Base-by-base conservation (phyloP, 169 alveolate species). In the Cystoisospora suis region DNA sequence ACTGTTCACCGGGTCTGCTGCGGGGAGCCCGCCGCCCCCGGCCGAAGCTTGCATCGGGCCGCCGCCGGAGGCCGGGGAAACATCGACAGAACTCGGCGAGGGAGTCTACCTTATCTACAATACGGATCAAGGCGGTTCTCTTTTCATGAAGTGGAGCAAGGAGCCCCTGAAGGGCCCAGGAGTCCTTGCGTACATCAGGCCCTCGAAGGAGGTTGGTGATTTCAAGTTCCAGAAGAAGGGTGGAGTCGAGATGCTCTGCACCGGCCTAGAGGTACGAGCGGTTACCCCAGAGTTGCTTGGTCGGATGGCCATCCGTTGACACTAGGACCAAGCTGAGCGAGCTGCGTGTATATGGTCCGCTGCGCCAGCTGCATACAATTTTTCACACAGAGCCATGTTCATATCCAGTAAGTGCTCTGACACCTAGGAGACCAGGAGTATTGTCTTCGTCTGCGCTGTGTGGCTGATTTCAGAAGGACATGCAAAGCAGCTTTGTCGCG, bases 21-120 rank as follows among this genome's bases (percentile, higher is more conserved):
- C 91, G 0, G 91, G 91, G 59, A 34, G 49, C 27, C 91, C 91
- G 6, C 91, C 91, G 5, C 91, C 91, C 9, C 87, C 91, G 20
- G 44, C 80, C n/a, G 91, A 87, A 61, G 91, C 91, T 0, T 87
- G 91, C 58, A 61, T 49, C 0, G 91, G 91, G 27, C 86, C 87
- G 1, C 91, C 86, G 34, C 91, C 91, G 0, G 80, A 29, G 36
- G 80, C 80, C 32, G 80, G 32, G 40, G 87, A 75, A 20, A 86
- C 86, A 23, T 1, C 77, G 45, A 38, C 83, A 17, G 65, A 86
- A 3, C 79, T 87, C 42, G 91, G 91, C 6, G 2, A 53, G 65
- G 91, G 91, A 0, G 79, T 81, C 65, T 87, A 87, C 46, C 80
- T 87, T 1, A 80, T 87, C 4, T 87, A 87, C 27, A 49, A 34